A percentile compares a stretch with the other conserved stretches of the same genome.
Evolutionary conservation across 164 flowering plant species (phyloP).

Genomic region (Santalum album): DNA sequence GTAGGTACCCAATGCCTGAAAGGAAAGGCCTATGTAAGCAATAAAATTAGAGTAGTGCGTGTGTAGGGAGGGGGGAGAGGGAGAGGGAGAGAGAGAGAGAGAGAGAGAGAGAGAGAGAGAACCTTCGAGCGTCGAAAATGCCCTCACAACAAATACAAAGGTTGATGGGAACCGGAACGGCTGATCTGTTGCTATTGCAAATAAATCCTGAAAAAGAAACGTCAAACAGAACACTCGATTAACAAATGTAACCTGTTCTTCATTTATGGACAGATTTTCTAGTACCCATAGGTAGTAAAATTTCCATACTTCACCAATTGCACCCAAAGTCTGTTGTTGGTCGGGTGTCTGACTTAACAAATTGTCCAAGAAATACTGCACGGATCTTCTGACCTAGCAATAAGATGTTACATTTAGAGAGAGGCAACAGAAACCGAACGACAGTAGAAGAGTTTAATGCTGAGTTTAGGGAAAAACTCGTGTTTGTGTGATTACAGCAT

Average conservation of each 20-base stretch:
- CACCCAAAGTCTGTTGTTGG: conserved; percentile 72
- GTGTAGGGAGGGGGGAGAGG: background rate
- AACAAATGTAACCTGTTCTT: too few species aligned
- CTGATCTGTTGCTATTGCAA: conserved; percentile 91
- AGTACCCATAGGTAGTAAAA: background rate
- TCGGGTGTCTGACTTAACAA: conserved; percentile 67
- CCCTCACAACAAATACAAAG: conserved; percentile 79
- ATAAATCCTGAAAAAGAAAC: conserved; percentile 65
- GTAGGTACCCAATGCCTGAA: conserved; percentile 73
- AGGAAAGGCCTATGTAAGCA: background rate
- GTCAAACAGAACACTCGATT: background rate
- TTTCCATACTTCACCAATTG: conserved; percentile 85
- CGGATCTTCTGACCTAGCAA: conserved; percentile 78
- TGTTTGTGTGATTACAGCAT: background rate
- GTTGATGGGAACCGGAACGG: conserved; percentile 95
- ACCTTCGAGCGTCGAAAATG: conserved; percentile 99
- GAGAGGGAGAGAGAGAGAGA: conserved; percentile 13
- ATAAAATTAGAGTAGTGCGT: background rate
- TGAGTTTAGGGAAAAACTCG: too few species aligned
- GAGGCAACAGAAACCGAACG: background rate
- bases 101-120: conserved; percentile 15
- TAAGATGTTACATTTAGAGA: background rate
- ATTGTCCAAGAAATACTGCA: conserved; percentile 87
- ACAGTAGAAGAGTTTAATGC: too few species aligned
- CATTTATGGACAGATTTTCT: too few species aligned